Evolutionary conservation across 2,329 filamentous ascomycete species (phyloP), one percentile per base, ranked within the genome.

Genomic region (Ceratocystis lukuohia): DNA sequence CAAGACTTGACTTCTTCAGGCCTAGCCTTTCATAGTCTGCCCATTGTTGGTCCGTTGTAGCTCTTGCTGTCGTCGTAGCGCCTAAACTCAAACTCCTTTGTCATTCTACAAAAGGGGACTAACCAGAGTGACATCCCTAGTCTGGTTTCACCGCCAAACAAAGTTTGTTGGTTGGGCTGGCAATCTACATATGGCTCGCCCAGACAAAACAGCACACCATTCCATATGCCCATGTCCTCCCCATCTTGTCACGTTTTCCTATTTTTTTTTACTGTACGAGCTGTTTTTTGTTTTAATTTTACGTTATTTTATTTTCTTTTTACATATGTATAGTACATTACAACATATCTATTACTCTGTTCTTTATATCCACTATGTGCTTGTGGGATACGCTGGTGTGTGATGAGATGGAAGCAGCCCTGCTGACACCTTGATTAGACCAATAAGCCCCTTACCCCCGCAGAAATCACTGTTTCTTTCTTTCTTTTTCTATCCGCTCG

Each of bases 391-490:
- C 10, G 17, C 20, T 57, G 12, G 22, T 12, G 33, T 30, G n/a
- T 37, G 25, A 20, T 59, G 15, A 37, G 17, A 37, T 25, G 56
- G 15, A 3, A 59, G 56, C 17, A 59, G 48, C 28, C 28, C 53
- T 57, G 53, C 56, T 59, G 56, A 37, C 30, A 59, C 56, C 25
- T 59, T 59, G 56, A n/a, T 28, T 33, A 30, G 28, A 17, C 48
- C 28, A 28, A 59, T 37, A 8, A 59, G 30, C 56, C 56, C 56
- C 56, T 59, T 33, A 59, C 56, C 33, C 56, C 56, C 56, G 56
- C 56, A 59, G 56, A 30, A 41, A 37, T 37, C 10, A 8, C 6
- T 57, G 56, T 37, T 59, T 62, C 41, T 62, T 62, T 28, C 5
- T 45, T 62, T 10, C 41, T 20, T 45, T 12, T 45, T 45, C 22